phyloP scores from a whole-genome alignment of 2,329 filamentous ascomycete species.

The Chrysosporium queenslandicum region DNA sequence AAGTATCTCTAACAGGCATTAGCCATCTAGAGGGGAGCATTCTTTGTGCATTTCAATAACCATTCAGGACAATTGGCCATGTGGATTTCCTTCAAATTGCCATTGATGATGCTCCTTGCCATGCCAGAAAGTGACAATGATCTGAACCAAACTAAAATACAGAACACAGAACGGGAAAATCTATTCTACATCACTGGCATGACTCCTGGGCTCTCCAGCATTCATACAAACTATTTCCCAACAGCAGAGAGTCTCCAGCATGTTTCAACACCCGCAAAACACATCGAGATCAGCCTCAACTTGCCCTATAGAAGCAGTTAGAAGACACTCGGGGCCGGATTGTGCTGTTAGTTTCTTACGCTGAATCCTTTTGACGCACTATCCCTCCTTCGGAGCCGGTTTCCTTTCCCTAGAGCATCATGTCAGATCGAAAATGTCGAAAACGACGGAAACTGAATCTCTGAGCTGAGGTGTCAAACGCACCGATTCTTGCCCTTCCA shows the following conservation, averaged over 20 bases:
- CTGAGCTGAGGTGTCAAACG: constrained; percentile 23
- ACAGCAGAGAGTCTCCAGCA: not conserved
- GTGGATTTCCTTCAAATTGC: not conserved
- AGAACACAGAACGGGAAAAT: constrained; percentile 3
- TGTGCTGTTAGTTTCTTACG: constrained; percentile 44
- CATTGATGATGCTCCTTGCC: not conserved
- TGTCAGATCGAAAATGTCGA: constrained; percentile 9
- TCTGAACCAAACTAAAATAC: not conserved
- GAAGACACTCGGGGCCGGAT: not conserved
- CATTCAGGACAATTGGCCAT: not conserved
- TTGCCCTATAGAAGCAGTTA: not conserved
- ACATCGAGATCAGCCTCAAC: not conserved
- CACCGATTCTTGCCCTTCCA: constrained; percentile 77
- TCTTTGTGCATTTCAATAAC: too few relatives aligned
- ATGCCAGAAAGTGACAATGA: not conserved
- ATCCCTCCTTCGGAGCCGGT: constrained; percentile 54
- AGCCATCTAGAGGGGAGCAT: too few relatives aligned
- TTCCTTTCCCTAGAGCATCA: constrained; percentile 53
- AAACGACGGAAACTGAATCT: not conserved
- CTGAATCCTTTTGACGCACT: constrained; percentile 63
- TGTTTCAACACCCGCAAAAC: not conserved
- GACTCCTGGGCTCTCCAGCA: not conserved
- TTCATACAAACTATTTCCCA: not conserved
- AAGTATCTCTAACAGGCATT: too few relatives aligned
- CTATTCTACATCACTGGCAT: constrained; percentile 7